Base-by-base conservation (phyloP, 2,329 filamentous ascomycete genomes). In the Aspergillus floridensis region DNA sequence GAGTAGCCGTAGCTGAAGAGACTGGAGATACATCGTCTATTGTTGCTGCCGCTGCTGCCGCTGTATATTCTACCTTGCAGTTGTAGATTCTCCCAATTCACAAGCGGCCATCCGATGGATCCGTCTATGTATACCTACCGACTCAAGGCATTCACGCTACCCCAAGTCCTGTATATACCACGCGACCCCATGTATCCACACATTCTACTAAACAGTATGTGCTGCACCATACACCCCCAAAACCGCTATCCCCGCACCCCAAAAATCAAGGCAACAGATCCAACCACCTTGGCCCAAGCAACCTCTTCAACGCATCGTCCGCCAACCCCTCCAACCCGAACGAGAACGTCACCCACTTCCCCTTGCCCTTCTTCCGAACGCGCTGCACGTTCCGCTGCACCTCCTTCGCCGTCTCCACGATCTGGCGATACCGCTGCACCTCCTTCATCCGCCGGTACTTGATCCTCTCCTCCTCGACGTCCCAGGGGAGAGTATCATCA, bases 261-360 rank as follows among this genome's bases (percentile, higher is more conserved):
- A 29, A 4, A 11, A 55, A 3, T 53, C 38, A 61, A 16, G 53
- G 57, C 12, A 61, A 41, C n/a, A 58, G 29, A 22, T 22, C 49
- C 32, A 56, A 49, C 48, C 61, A 66, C 8, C 66, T 60, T 14
- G 50, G 41, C 2, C 68, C 68, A 32, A 70, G 52, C 12, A 67
- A 50, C 22, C 16, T 58, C 46, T 55, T 62, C 5, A 69, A 51
- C 10, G 63, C 51, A 59, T 60, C 59, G 14, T 63, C 54, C 12
- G 66, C 61, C 26, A 69, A 35, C 1, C 63, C 65, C 32, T 71
- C 69, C 6, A 68, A 38, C 3, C 70, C 72, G 60, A 71, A 66
- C 4, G 70, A 74, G 53, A 76, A 72, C 55, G 74, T 69, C 10
- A 77, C 65, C 76, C 77, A 79, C 61, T 74, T 78, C 16, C 75